Base-by-base conservation (phyloP, 2,329 filamentous ascomycete species). In the Colletotrichum australisinense region DNA sequence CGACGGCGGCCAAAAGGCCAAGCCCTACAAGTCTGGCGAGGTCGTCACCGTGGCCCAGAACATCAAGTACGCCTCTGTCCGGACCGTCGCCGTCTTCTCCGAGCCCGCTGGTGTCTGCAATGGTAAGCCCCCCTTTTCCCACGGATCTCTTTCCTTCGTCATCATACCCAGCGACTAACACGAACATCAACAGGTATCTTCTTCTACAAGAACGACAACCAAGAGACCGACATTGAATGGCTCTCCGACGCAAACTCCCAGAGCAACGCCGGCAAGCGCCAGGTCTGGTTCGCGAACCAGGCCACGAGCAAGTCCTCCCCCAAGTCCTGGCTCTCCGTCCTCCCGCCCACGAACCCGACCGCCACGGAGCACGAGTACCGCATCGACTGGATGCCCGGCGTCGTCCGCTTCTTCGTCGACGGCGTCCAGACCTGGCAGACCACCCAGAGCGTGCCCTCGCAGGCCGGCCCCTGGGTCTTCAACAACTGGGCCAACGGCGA, bases 401-500 rank as follows among this genome's bases (percentile, higher is more conserved):
- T 73, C 19, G 76, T 78, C 5, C 24, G 70, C 28, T 81, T 76
- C 56, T 81, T 76, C 28, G 69, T 81, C 1, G 79, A 81, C 12
- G 79, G 78, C 0, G 64, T 67, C 1, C 75, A 77, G 73, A 55
- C 70, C 9, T 80, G 78, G 76, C 63, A 78, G 46, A 79, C 77
- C 0, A 78, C 28, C 19, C 42, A 75, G 63, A 76, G 80, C 35
- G 79, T 79, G 0, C 80, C 80, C 0, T 77, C 30, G 14, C 64
- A 74, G 0, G 42, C 77, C 32, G 79, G 79, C 0, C 73, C 78
- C 9, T 81, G 80, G 78, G 72, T 81, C 22, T 81, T 76, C 67
- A 81, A 81, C 57, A 81, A 81, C 74, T 81, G 80, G 80, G 77
- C 80, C 1, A 79, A 78, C 53, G 80, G 80, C 3, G 78, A 81